Evolutionary conservation across 805 yeast genomes (phyloP).

Genomic region (Cyberlindnera petersonii): DNA sequence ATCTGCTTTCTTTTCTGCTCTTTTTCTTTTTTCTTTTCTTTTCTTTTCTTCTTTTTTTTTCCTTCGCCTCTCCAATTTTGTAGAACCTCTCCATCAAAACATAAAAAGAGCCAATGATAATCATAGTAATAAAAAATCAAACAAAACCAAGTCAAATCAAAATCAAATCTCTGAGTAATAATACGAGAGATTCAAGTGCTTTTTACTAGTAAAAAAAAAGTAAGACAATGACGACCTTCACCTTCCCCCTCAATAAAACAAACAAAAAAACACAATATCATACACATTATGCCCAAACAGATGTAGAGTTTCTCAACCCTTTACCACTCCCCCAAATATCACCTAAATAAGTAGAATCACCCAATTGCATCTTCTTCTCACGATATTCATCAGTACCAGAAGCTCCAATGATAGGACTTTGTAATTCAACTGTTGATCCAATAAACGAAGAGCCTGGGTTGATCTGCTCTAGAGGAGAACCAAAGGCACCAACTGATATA

Average conservation of each 20-base stretch:
- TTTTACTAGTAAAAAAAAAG: too few species aligned
- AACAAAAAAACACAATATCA: neutral
- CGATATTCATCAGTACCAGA: slow-evolving; percentile 9
- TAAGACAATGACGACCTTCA: too few species aligned
- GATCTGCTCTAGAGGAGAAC: slow-evolving; percentile 19
- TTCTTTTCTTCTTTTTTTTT: neutral
- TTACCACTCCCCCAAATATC: slow-evolving; percentile 28
- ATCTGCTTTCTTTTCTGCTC: neutral
- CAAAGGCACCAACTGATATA: slow-evolving; percentile 14
- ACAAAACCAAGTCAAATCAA: too few species aligned
- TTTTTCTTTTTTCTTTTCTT: neutral
- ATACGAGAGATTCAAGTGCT: too few species aligned
- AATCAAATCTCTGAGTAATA: too few species aligned
- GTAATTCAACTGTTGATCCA: slow-evolving; percentile 13
- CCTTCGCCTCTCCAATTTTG: too few species aligned
- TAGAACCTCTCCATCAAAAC: too few species aligned
- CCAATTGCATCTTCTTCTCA: slow-evolving; percentile 19
- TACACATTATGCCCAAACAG: slow-evolving; percentile 27
- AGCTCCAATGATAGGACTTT: slow-evolving; percentile 14
- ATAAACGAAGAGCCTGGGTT: slow-evolving; percentile 20
- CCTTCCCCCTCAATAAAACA: too few species aligned
- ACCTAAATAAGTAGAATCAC: slow-evolving; percentile 24
- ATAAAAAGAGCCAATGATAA: too few species aligned
- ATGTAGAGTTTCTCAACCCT: slow-evolving; percentile 21
- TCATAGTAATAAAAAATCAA: too few species aligned